Evolutionary conservation across 2,329 filamentous ascomycete genomes (phyloP).

Genomic region (Aspergillus bombycis): DNA sequence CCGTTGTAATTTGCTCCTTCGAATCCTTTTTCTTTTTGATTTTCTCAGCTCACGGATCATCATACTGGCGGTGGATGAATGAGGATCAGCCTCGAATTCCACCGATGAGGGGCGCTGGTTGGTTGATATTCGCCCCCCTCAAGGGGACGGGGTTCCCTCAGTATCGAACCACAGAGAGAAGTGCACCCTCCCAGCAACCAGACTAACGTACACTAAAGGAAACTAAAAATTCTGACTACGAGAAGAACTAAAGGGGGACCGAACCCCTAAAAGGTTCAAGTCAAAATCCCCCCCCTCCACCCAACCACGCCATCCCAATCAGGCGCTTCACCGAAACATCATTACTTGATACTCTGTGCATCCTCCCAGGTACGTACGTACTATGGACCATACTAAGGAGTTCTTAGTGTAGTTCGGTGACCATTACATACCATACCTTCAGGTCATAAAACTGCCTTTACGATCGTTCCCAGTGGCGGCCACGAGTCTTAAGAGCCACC

Average conservation of each 20-base stretch:
- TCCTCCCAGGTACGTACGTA: not conserved
- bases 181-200: not conserved
- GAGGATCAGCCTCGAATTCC: slow-evolving; percentile 26
- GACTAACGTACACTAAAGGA: slow-evolving; percentile 1
- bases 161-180: slow-evolving; percentile 21
- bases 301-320: slow-evolving; percentile 12
- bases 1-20: not conserved
- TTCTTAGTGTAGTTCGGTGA: not conserved
- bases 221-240: not conserved
- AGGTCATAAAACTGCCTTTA: not conserved
- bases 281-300: not conserved
- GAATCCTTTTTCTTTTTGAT: not conserved
- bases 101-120: slow-evolving; percentile 18
- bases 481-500: slow-evolving; percentile 25
- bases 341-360: not conserved
- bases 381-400: not conserved
- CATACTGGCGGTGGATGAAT: slow-evolving; percentile 22
- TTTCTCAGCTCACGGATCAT: slow-evolving; percentile 10
- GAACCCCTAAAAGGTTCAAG: slow-evolving; percentile 18
- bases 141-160: slow-evolving; percentile 17
- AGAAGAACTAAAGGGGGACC: slow-evolving; percentile 6
- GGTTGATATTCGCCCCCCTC: slow-evolving; percentile 18
- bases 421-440: not conserved
- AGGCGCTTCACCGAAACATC: slow-evolving; percentile 12
- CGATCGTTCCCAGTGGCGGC: slow-evolving; percentile 27